phyloP scores from a whole-genome alignment of 495 filamentous ascomycete species.

The Penicillium mononematosum region DNA sequence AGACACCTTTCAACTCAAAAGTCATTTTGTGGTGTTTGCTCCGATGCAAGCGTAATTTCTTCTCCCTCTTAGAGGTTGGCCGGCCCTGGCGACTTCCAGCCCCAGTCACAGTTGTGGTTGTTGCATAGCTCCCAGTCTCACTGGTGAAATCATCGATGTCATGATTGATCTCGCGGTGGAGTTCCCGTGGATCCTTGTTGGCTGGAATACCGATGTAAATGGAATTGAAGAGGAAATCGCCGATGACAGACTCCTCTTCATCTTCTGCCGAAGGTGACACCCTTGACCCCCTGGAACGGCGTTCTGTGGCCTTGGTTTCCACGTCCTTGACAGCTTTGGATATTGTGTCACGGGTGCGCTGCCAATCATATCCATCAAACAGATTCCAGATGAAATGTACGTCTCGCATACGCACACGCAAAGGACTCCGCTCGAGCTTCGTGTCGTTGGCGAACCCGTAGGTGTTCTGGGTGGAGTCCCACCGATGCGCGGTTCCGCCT shows the following conservation, averaged over 20 bases:
- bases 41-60: conserved; percentile 70
- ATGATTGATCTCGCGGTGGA: conserved; percentile 80
- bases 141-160: conserved; percentile 82
- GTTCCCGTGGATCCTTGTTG: conserved; percentile 77
- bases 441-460: conserved; percentile 65
- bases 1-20: conserved; percentile 86
- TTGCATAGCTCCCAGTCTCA: conserved; percentile 84
- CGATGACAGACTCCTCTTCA: conserved; percentile 83
- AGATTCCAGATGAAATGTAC: conserved; percentile 97
- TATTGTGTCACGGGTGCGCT: conserved; percentile 79
- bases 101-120: conserved; percentile 61
- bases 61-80: conserved; percentile 45
- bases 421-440: conserved; percentile 65
- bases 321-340: conserved; percentile 82
- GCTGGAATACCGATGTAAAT: conserved; percentile 94
- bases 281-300: conserved; percentile 51
- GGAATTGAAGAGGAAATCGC: conserved; percentile 95
- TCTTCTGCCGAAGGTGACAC: conserved; percentile 53
- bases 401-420: conserved; percentile 76
- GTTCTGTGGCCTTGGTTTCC: conserved; percentile 75
- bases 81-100: conserved; percentile 54
- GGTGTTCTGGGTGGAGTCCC: conserved; percentile 71
- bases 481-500: conserved; percentile 69
- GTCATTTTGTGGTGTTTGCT: conserved; percentile 94
- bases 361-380: conserved; percentile 98